Evolutionary conservation across 192 early-diverging fungal genomes (phyloP).

Genomic region (Podochytrium sp.): DNA sequence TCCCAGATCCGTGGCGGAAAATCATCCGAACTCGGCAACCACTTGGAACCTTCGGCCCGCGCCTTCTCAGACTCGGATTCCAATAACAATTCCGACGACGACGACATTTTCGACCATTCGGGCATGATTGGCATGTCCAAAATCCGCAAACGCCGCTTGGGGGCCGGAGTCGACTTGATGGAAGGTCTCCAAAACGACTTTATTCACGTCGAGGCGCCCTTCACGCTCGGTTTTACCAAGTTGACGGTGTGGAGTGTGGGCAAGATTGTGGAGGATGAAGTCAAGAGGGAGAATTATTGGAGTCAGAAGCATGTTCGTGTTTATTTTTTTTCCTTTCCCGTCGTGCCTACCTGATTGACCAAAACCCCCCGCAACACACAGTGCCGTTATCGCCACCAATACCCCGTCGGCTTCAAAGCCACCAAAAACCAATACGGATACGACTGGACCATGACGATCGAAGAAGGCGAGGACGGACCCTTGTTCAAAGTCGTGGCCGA

Average conservation of each 20-base stretch:
- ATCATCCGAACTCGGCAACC: neutral
- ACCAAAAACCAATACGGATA: constrained; percentile 33
- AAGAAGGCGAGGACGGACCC: constrained; percentile 29
- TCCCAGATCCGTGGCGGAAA: constrained; percentile 9
- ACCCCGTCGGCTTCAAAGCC: constrained; percentile 32
- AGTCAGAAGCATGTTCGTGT: constrained; percentile 21
- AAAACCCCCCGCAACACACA: neutral
- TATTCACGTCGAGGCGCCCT: constrained; percentile 21
- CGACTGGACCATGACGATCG: constrained; percentile 39
- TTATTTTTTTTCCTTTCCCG: constrained; percentile 3
- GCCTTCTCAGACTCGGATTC: constrained; percentile 11
- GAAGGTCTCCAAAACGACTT: constrained; percentile 12
- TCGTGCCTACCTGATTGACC: too few species aligned
- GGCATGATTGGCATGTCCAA: constrained; percentile 32
- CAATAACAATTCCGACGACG: constrained; percentile 17
- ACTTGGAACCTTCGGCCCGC: neutral
- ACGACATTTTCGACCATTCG: constrained; percentile 27
- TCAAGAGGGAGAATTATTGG: constrained; percentile 22
- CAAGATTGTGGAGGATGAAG: constrained; percentile 12
- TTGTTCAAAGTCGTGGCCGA: constrained; percentile 20
- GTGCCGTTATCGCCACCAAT: constrained; percentile 38
- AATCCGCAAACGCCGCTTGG: constrained; percentile 12
- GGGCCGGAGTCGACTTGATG: constrained; percentile 22
- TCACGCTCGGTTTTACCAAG: constrained; percentile 25
- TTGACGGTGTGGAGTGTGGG: constrained; percentile 31